Evolutionary conservation across 441 rosid species (phyloP).

Genomic region (Eruca vesicaria): DNA sequence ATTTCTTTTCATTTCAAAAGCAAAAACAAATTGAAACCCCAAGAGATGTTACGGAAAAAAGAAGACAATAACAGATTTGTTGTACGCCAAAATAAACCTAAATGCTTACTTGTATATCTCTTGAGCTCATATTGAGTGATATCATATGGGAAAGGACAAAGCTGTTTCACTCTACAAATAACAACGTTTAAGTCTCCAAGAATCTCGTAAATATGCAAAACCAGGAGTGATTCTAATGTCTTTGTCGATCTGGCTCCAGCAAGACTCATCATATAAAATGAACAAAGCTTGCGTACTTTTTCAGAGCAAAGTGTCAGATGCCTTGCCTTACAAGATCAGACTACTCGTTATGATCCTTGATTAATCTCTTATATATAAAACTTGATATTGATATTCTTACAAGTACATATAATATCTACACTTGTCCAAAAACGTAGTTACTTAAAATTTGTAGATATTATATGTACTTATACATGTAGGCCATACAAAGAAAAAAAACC

Average conservation of each 20-base stretch:
- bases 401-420: background rate
- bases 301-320: constrained; percentile 91
- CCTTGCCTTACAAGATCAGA: constrained; percentile 86
- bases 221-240: constrained; percentile 2
- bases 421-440: background rate
- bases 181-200: constrained; percentile 91
- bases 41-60: background rate
- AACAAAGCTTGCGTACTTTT: constrained; percentile 48
- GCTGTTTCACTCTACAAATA: constrained; percentile 92
- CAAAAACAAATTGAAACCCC: background rate
- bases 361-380: constrained; percentile 52
- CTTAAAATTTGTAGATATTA: too few species aligned
- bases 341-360: constrained; percentile 80
- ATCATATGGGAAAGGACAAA: constrained; percentile 95
- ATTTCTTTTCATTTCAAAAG: background rate
- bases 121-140: constrained; percentile 92
- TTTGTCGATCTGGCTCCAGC: background rate
- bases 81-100: background rate
- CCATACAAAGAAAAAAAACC: too few species aligned
- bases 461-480: background rate
- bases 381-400: background rate
- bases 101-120: constrained; percentile 68
- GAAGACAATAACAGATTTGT: background rate
- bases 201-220: constrained; percentile 38
- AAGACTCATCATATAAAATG: background rate